Evolutionary conservation across 2,329 filamentous ascomycete genomes (phyloP).

Genomic region (Aspergillus sp.): DNA sequence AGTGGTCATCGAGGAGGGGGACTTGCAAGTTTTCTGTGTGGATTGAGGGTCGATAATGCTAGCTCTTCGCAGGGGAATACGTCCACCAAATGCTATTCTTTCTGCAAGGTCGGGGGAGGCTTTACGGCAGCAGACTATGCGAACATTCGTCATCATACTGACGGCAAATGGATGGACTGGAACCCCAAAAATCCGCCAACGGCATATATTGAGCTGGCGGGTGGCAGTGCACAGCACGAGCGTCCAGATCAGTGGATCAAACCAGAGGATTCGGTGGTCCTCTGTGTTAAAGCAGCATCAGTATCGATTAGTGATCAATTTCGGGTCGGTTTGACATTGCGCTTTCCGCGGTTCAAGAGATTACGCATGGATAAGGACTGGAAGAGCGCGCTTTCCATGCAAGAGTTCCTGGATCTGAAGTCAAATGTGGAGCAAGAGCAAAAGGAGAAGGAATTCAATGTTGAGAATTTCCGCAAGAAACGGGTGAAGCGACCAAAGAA

Average conservation of each 20-base stretch:
- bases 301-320: slow-evolving; percentile 76
- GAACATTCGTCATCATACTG: slow-evolving; percentile 76
- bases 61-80: slow-evolving; percentile 58
- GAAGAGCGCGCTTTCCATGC: slow-evolving; percentile 74
- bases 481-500: slow-evolving; percentile 63
- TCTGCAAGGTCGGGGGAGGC: slow-evolving; percentile 97
- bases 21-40: slow-evolving; percentile 87
- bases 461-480: slow-evolving; percentile 68
- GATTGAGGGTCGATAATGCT: slow-evolving; percentile 72
- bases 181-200: slow-evolving; percentile 73
- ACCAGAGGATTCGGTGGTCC: slow-evolving; percentile 80
- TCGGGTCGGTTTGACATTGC: slow-evolving; percentile 71
- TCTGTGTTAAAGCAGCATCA: slow-evolving; percentile 85
- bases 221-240: slow-evolving; percentile 73
- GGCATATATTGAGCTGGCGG: slow-evolving; percentile 77
- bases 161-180: slow-evolving; percentile 91
- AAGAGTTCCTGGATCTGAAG: slow-evolving; percentile 75
- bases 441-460: slow-evolving; percentile 72
- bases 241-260: slow-evolving; percentile 91
- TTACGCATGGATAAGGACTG: slow-evolving; percentile 82
- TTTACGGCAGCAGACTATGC: slow-evolving; percentile 84
- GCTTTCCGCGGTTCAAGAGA: slow-evolving; percentile 86
- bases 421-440: slow-evolving; percentile 68
- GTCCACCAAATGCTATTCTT: slow-evolving; percentile 82
- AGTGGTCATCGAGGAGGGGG: slow-evolving; percentile 80